A percentile compares a stretch with the other conserved stretches of the same genome.
Conservation (phyloP, 257 asterid genomes). For the Rehmannia glutinosa region DNA sequence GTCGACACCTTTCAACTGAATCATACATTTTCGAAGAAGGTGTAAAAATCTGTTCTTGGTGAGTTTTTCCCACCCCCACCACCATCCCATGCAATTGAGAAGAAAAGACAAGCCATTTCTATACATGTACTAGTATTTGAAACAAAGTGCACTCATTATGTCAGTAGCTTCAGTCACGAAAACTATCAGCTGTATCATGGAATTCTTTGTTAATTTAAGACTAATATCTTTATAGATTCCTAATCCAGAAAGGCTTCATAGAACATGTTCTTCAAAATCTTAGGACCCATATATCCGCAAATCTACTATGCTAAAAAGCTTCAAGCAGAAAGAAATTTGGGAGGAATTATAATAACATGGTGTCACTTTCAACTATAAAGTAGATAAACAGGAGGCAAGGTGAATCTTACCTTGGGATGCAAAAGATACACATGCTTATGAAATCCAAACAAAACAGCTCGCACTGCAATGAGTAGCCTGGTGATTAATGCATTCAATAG, state of each 20-base stretch:
- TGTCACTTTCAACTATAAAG: neutral
- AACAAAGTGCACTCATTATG: neutral
- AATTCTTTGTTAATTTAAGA: neutral
- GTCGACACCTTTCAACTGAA: conserved; percentile 7
- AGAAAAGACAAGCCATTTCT: neutral
- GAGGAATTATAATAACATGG: neutral
- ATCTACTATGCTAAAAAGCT: neutral
- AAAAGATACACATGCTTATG: conserved; percentile 68
- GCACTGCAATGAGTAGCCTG: conserved; percentile 52
- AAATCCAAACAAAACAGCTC: conserved; percentile 82
- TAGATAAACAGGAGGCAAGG: neutral
- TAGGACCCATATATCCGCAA: neutral
- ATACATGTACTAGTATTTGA: neutral
- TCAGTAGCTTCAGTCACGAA: neutral
- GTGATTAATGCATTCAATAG: conserved; percentile 8
- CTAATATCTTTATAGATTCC: neutral
- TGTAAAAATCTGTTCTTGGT: neutral
- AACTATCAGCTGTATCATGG: neutral
- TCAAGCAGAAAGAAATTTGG: neutral
- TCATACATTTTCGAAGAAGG: conserved; percentile 9
- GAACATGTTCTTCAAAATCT: conserved; percentile 4
- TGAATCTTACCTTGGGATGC: conserved; percentile 73
- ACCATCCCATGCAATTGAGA: neutral
- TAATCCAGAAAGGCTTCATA: neutral
- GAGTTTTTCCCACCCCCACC: neutral